Conservation (phyloP, 202 grass and related monocot species). For the Hordeum pubiflorum region DNA sequence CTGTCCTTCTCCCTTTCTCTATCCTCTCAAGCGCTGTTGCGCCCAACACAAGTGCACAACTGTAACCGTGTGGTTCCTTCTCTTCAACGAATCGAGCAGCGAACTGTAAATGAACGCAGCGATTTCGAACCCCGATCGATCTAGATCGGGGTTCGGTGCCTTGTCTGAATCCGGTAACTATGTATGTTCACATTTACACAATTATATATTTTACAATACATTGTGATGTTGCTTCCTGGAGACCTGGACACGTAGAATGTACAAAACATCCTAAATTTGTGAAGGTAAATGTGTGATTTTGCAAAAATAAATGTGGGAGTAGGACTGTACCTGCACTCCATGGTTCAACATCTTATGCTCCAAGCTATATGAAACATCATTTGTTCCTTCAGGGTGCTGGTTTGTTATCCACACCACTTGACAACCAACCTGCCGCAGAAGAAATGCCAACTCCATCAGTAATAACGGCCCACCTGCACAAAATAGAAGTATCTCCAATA, state of each 20-base stretch:
- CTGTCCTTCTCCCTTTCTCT: no score
- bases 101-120: no score
- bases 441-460: slow-evolving; percentile 92
- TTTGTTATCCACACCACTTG: slow-evolving; percentile 89
- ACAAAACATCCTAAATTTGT: not conserved
- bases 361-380: slow-evolving; percentile 65
- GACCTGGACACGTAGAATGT: not conserved
- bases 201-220: not conserved
- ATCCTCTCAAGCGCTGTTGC: no score
- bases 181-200: not conserved
- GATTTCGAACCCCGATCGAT: no score
- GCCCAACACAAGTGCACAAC: no score
- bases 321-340: slow-evolving; percentile 61
- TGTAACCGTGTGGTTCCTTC: no score
- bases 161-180: no score
- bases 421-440: slow-evolving; percentile 55
- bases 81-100: no score
- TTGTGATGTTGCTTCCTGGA: not conserved
- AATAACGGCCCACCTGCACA: slow-evolving; percentile 86
- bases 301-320: not conserved
- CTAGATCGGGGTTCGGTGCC: no score
- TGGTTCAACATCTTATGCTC: slow-evolving; percentile 85
- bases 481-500: not conserved
- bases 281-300: not conserved
- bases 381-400: slow-evolving; percentile 63